Evolutionary conservation across 1,139 yeast species (phyloP).

Genomic region (Lodderomyces jiufengensis): DNA sequence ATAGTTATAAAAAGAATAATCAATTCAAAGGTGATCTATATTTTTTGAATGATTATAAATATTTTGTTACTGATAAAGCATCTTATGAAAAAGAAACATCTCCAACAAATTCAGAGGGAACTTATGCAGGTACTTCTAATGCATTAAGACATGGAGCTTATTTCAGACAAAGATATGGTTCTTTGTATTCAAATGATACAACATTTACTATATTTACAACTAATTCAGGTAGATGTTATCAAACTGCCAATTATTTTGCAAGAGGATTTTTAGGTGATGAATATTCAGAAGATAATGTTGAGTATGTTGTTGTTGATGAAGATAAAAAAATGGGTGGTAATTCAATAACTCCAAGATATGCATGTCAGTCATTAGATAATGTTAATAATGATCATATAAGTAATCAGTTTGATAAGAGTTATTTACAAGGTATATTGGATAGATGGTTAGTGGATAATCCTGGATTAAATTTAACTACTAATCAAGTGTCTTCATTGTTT

Average conservation of each 20-base stretch:
- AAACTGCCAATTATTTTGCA: constrained; percentile 30
- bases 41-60: constrained; percentile 32
- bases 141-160: constrained; percentile 33
- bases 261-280: constrained; percentile 31
- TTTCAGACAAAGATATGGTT: constrained; percentile 30
- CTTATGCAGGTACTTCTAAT: constrained; percentile 29
- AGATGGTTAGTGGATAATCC: constrained; percentile 32
- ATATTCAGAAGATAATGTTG: constrained; percentile 16
- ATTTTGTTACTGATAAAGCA: constrained; percentile 25
- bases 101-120: constrained; percentile 23
- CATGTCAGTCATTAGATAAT: constrained; percentile 19
- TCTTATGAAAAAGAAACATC: constrained; percentile 32
- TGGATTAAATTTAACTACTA: constrained; percentile 32
- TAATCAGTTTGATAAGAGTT: constrained; percentile 16
- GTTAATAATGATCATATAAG: constrained; percentile 12
- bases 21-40: constrained; percentile 29
- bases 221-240: constrained; percentile 29
- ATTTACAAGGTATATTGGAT: constrained; percentile 33
- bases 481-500: constrained; percentile 40
- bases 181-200: constrained; percentile 19
- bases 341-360: constrained; percentile 30
- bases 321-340: constrained; percentile 32
- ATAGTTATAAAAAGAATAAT: constrained; percentile 18
- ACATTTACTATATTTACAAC: constrained; percentile 32
- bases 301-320: constrained; percentile 28